Base-by-base conservation (phyloP, 2,329 filamentous ascomycete genomes). In the Epichloe hybrida region DNA sequence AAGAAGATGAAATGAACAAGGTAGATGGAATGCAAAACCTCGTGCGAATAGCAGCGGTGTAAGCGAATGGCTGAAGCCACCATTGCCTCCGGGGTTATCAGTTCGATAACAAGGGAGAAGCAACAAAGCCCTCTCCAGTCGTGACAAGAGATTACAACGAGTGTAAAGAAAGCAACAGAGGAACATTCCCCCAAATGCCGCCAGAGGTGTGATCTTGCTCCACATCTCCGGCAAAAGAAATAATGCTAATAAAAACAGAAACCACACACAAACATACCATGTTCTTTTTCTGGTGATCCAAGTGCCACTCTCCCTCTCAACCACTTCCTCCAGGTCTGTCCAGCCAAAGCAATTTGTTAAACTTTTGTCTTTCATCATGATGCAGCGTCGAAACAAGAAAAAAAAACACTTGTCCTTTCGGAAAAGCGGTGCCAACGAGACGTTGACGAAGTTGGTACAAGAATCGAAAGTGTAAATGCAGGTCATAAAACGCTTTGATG, bases 81-180 rank as follows among this genome's bases (percentile, higher is more conserved):
- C 23, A 12, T 43, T 17, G 34, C 17, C 43, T 40, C 27, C 31
- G 6, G 17, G 41, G 27, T 36, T 36, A 46, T 46, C 27, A 21
- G 23, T 46, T 36, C 17, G 0, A 35, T 46, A 15, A 35, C 31
- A 3, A 36, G 11, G n/a, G 21, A 35, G 17, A 46, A 46, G 43
- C 43, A 46, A 6, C 34, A 23, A 46, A 64, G 69, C 61, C 64
- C 57, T 62, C 62, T 43, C 62, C 59, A 64, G 59, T 63, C 61
- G 56, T 60, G 55, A 65, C 73, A 61, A 61, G 55, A 65, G 0
- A 74, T 73, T 73, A 74, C 69, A 75, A 77, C 69, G 72, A 74
- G 66, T 63, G 72, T 75, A 74, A 62, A 71, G 67, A 72, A 73
- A 38, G 36, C 5, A 31, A 35, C 20, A 41, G 36, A 35, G 38